A percentile compares a stretch with the other conserved stretches of the same genome.
phyloP scores from a whole-genome alignment of 345 rosid species.

The Populus ilicifolia region DNA sequence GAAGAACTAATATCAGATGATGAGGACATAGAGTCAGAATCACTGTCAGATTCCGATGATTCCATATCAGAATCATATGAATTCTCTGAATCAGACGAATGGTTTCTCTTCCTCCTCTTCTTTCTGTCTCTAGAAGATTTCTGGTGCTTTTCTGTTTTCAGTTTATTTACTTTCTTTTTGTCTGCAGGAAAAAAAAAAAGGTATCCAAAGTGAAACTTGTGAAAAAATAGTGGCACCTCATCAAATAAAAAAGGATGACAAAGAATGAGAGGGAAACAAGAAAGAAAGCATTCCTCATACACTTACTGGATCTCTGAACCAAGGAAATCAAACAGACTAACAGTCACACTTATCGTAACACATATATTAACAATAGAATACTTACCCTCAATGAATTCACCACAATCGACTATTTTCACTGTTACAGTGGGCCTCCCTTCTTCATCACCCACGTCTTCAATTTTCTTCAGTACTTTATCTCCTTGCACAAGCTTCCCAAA shows the following conservation, averaged over 20 bases:
- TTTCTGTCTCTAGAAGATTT: slow-evolving; percentile 65
- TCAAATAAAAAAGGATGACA: neutral
- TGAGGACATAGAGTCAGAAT: slow-evolving; percentile 58
- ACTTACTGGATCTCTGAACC: neutral
- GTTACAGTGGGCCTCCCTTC: slow-evolving; percentile 81
- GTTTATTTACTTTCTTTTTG: slow-evolving; percentile 47
- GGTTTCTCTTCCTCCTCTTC: slow-evolving; percentile 69
- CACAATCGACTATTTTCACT: slow-evolving; percentile 83
- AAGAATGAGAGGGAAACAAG: neutral
- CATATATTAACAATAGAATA: neutral
- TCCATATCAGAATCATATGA: slow-evolving; percentile 72
- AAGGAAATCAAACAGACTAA: neutral
- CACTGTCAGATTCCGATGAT: slow-evolving; percentile 76
- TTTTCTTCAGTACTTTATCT: slow-evolving; percentile 64
- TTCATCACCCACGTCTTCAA: slow-evolving; percentile 79
- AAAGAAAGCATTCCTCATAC: neutral
- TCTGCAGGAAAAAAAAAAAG: slow-evolving; percentile 32
- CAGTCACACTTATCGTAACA: neutral
- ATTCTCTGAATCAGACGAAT: slow-evolving; percentile 78
- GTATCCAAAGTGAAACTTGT: neutral
- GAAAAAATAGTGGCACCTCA: neutral
- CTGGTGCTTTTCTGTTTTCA: slow-evolving; percentile 54
- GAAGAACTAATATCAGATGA: slow-evolving; percentile 83
- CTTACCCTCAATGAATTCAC: slow-evolving; percentile 54
- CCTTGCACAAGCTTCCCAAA: slow-evolving; percentile 95